A percentile compares a stretch with the other conserved stretches of the same genome.
phyloP scores from a whole-genome alignment of 2,329 filamentous ascomycete genomes.

The Moelleriella libera region DNA sequence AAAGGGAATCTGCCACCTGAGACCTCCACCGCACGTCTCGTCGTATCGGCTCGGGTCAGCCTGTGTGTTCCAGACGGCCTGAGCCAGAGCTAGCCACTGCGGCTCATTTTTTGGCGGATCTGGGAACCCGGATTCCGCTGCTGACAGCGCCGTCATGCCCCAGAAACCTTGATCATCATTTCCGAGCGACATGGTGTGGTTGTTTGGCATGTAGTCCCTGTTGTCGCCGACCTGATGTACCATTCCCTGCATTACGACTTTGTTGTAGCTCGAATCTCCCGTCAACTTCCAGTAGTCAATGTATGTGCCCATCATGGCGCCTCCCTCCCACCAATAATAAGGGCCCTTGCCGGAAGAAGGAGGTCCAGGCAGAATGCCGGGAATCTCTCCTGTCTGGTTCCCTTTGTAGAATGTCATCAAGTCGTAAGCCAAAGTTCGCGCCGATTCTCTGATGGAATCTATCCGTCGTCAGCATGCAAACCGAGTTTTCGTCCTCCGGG shows the following conservation, averaged over 20 bases:
- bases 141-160: conserved; percentile 53
- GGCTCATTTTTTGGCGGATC: conserved; percentile 38
- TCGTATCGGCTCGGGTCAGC: conserved; percentile 49
- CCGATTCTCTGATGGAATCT: conserved; percentile 32
- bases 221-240: conserved; percentile 43
- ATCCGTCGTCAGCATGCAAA: not conserved
- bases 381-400: conserved; percentile 34
- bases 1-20: conserved; percentile 66
- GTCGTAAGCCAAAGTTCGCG: conserved; percentile 33
- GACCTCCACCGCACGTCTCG: conserved; percentile 49
- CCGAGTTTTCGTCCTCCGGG: not conserved
- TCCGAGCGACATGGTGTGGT: conserved; percentile 44
- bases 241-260: conserved; percentile 39
- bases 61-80: conserved; percentile 54
- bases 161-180: conserved; percentile 63
- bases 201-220: conserved; percentile 44
- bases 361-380: conserved; percentile 43
- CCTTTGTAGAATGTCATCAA: conserved; percentile 36
- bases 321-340: conserved; percentile 66
- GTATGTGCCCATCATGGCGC: conserved; percentile 53
- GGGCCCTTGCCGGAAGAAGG: conserved; percentile 29
- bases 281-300: conserved; percentile 60
- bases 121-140: conserved; percentile 50
- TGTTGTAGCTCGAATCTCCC: conserved; percentile 49
- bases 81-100: conserved; percentile 50